phyloP scores from a whole-genome alignment of 768 basidiomycete species.

The Leccinum subgranulosum region DNA sequence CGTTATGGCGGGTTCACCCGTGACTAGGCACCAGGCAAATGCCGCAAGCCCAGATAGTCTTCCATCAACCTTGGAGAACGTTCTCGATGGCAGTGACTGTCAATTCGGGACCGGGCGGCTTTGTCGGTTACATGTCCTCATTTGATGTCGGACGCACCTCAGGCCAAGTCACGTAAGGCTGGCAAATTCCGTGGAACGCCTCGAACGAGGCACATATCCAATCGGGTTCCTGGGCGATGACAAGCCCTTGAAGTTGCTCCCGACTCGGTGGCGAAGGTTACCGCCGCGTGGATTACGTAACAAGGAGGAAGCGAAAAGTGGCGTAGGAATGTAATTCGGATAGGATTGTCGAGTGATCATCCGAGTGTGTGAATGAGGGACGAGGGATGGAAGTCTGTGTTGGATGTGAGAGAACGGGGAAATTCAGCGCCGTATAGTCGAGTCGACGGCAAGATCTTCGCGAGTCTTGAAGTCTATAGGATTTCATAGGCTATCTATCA shows the following conservation, averaged over 20 bases:
- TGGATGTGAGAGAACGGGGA: not conserved
- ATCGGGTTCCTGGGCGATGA: not conserved
- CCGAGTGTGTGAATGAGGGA: not conserved
- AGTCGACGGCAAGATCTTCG: not conserved
- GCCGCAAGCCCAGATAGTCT: conserved; percentile 7
- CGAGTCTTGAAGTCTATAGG: not conserved
- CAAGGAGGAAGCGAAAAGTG: not conserved
- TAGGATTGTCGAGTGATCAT: not conserved
- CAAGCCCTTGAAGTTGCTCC: not conserved
- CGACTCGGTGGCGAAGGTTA: not conserved
- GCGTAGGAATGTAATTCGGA: not conserved
- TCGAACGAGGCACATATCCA: not conserved
- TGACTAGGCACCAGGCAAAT: not conserved
- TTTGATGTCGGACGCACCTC: not conserved
- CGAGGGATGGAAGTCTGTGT: not conserved
- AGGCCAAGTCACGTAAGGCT: not conserved
- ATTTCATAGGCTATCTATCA: not conserved
- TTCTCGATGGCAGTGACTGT: not conserved
- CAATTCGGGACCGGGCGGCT: conserved; percentile 7
- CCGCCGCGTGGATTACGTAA: not conserved
- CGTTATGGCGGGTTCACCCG: not conserved
- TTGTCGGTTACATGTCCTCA: no score
- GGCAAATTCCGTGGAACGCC: not conserved
- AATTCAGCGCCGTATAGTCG: not conserved
- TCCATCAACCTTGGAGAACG: not conserved